phyloP scores from a whole-genome alignment of 352 stramenopile species.

The Nothophytophthora sp. region DNA sequence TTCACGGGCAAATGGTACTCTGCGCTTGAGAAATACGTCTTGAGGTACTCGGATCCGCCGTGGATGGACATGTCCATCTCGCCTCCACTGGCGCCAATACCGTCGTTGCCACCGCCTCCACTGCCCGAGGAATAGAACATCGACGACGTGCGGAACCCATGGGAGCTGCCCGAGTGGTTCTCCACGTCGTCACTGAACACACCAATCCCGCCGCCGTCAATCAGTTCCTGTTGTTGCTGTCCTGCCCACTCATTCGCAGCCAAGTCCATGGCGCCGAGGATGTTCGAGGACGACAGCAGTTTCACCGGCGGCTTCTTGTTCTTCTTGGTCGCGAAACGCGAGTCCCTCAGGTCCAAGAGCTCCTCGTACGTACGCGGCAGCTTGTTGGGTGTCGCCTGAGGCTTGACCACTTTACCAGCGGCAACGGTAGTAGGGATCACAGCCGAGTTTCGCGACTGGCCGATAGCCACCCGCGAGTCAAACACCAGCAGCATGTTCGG shows the following conservation, averaged over 20 bases:
- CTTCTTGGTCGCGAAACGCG: constrained; percentile 79
- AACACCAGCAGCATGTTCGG: constrained; percentile 87
- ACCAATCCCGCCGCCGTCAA: constrained; percentile 28
- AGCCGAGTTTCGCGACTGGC: constrained; percentile 51
- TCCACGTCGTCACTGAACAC: constrained; percentile 39
- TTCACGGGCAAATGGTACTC: constrained; percentile 75
- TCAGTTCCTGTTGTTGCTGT: constrained; percentile 35
- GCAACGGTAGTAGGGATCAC: constrained; percentile 46
- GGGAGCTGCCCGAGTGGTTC: constrained; percentile 15
- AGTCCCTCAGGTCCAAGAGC: constrained; percentile 70
- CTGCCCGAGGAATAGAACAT: constrained; percentile 44
- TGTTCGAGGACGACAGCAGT: constrained; percentile 45
- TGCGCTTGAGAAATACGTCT: constrained; percentile 65
- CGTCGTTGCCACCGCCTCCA: constrained; percentile 21
- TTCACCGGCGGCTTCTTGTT: constrained; percentile 72
- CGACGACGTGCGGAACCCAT: constrained; percentile 30
- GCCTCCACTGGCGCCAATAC: constrained; percentile 16
- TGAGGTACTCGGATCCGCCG: constrained; percentile 71
- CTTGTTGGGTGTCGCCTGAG: constrained; percentile 36
- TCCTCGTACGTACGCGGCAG: constrained; percentile 79
- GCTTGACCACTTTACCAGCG: constrained; percentile 55
- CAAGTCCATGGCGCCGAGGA: constrained; percentile 59
- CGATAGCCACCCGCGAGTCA: constrained; percentile 80
- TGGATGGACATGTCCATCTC: constrained; percentile 62
- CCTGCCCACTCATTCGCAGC: constrained; percentile 47